Percentiles rank a stretch among this genome's conserved stretches.
Evolutionary conservation across 2,329 filamentous ascomycete species (phyloP).

Genomic region (Penicillium griseofulvum): DNA sequence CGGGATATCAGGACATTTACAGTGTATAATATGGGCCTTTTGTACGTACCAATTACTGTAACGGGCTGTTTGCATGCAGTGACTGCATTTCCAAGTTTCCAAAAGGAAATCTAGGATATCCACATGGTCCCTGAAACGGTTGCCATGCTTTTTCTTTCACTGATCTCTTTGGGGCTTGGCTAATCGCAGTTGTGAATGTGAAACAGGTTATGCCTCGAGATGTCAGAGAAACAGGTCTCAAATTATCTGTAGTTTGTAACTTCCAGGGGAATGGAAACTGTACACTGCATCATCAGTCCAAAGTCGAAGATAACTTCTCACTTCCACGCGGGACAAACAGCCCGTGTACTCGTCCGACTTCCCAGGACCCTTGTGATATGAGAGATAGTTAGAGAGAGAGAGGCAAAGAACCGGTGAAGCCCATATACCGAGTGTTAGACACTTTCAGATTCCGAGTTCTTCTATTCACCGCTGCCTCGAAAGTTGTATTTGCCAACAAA

Average conservation of each 20-base stretch:
- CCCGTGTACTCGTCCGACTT: constrained; percentile 20
- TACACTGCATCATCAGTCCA: constrained; percentile 20
- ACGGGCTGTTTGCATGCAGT: constrained; percentile 30
- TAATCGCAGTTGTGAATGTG: constrained; percentile 31
- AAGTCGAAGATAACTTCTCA: constrained; percentile 15
- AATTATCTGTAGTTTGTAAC: neutral
- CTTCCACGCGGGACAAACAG: constrained; percentile 17
- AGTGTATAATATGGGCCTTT: neutral
- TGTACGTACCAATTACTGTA: constrained; percentile 19
- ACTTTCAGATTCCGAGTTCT: constrained; percentile 1
- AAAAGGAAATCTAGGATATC: constrained; percentile 24
- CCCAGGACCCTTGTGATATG: neutral
- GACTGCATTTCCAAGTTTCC: neutral
- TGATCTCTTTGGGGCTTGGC: constrained; percentile 23
- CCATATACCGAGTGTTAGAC: constrained; percentile 6
- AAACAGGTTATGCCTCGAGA: constrained; percentile 35
- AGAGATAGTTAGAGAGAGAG: neutral
- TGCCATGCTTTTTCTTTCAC: constrained; percentile 19
- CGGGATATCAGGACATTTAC: neutral
- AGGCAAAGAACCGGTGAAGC: constrained; percentile 14
- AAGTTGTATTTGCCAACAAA: constrained; percentile 17
- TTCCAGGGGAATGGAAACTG: constrained; percentile 11
- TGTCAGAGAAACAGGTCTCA: constrained; percentile 19
- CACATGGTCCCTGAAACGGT: constrained; percentile 32
- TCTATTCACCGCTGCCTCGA: constrained; percentile 19